Evolutionary conservation across 139 green algal species (phyloP), one percentile per base, ranked within the genome.

Genomic region (Tetradesmus obliquus): DNA sequence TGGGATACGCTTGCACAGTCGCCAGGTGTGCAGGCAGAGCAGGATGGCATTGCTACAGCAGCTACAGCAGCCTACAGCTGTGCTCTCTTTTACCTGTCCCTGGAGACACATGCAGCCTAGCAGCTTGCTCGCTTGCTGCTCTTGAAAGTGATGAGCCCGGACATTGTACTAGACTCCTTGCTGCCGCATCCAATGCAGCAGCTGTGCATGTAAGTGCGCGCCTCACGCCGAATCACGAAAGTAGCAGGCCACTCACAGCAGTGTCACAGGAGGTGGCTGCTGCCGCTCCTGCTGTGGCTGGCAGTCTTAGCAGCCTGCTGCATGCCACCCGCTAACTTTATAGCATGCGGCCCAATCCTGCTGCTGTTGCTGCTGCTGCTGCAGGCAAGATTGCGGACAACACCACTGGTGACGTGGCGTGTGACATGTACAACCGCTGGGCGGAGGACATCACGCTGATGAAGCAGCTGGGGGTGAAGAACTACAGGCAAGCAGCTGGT

Each of bases 1-100:
- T 96, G 95, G 95, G 95, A 96, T 79, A 93, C 84, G 0, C 94
- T 95, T 20, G 72, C 79, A 24, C 88, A 87, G 6, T 53, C 24
- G 0, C 88, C 88, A 76, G 76, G 88, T 91, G 15, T 8, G 69
- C 72, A 45, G 32, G 32, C 32, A 45, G 32, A 45, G 32, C 32
- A 45, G 32, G 32, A 45, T 45, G 32, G 32, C 32, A 45, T 45
- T 45, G 32, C 32, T 45, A 45, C 32, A 45, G 32, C 32, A 45
- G 32, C 32, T 45, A 45, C 32, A 45, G 32, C 22, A 10, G 72
- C 60, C 60, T 72, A 72, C 60, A 72, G 60, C 60, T 72, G 60
- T 72, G 32, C 32, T 45, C 32, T 45, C 32, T 45, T 45, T 45
- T 45, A 45, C 32, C 32, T 45, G 32, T 45, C 32, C 32, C 32